Conservation (phyloP, 2,329 filamentous ascomycete genomes). For the Colletotrichum echinochloae region DNA sequence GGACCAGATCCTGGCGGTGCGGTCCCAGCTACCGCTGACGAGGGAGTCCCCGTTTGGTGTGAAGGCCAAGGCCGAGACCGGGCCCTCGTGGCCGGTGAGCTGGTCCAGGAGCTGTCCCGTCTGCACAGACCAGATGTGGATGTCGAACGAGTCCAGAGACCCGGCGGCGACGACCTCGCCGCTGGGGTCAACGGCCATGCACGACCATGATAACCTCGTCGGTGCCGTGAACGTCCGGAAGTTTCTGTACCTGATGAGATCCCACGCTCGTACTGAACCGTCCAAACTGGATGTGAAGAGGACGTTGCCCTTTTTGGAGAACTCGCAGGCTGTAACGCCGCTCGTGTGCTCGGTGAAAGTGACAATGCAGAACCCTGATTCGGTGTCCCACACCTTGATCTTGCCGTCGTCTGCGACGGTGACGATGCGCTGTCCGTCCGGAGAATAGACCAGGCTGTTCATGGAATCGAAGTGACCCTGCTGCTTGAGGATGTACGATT, state of each 20-base stretch:
- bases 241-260: conserved; percentile 94
- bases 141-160: conserved; percentile 94
- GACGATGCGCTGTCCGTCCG: conserved; percentile 91
- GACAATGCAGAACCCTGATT: conserved; percentile 96
- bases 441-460: conserved; percentile 92
- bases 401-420: conserved; percentile 97
- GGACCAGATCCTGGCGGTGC: conserved; percentile 94
- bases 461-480: conserved; percentile 97
- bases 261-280: conserved; percentile 95
- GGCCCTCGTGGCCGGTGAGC: conserved; percentile 92
- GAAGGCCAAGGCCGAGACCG: conserved; percentile 89
- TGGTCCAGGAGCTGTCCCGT: conserved; percentile 95
- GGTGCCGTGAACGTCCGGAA: conserved; percentile 98
- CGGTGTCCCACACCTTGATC: conserved; percentile 98
- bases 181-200: conserved; percentile 94
- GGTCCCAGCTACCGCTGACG: conserved; percentile 96
- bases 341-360: conserved; percentile 98
- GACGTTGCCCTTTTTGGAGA: conserved; percentile 94
- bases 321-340: conserved; percentile 93
- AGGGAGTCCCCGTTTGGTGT: conserved; percentile 86
- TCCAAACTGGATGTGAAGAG: conserved; percentile 96
- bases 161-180: conserved; percentile 97
- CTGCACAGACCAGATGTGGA: conserved; percentile 98
- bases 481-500: conserved; percentile 98
- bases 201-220: conserved; percentile 90